Percentiles rank a stretch among this genome's conserved stretches.
Evolutionary conservation across 371 early-diverging fungal species (phyloP).

Genomic region (Actinomortierella wolfii): DNA sequence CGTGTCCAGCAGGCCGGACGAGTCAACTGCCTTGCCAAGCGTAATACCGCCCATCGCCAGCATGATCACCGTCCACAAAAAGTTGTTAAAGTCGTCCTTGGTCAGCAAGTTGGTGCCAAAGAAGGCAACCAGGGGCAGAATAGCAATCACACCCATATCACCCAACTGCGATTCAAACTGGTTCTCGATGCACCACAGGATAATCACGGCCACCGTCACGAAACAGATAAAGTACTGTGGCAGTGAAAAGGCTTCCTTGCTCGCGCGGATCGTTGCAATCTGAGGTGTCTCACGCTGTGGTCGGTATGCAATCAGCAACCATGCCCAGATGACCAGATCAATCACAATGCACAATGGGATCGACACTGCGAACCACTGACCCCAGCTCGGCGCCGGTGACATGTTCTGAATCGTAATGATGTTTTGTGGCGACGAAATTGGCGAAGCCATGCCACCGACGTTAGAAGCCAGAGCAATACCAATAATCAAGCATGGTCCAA

Average conservation of each 20-base stretch:
- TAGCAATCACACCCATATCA: conserved; percentile 84
- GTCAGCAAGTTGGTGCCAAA: conserved; percentile 79
- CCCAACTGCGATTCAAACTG: conserved; percentile 67
- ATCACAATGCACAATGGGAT: conserved; percentile 66
- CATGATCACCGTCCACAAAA: conserved; percentile 80
- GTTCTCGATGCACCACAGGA: conserved; percentile 77
- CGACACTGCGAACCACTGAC: conserved; percentile 65
- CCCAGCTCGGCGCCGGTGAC: conserved; percentile 75
- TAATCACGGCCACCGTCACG: conserved; percentile 70
- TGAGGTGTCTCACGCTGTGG: conserved; percentile 65
- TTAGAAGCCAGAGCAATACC: conserved; percentile 87
- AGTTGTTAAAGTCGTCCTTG: conserved; percentile 85
- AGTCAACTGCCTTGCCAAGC: conserved; percentile 82
- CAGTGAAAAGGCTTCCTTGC: conserved; percentile 59
- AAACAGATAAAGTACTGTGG: conserved; percentile 67
- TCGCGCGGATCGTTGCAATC: conserved; percentile 59
- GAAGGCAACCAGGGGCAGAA: conserved; percentile 79
- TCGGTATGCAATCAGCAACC: conserved; percentile 58
- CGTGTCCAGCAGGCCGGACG: conserved; percentile 71
- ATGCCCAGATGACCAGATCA: conserved; percentile 73
- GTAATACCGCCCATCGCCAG: conserved; percentile 90
- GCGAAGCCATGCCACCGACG: conserved; percentile 87
- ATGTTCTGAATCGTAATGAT: conserved; percentile 76
- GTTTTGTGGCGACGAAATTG: conserved; percentile 86
- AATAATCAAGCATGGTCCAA: conserved; percentile 74